phyloP scores from a whole-genome alignment of 1,284 basidiomycete species.

The Coniophora puteana region DNA sequence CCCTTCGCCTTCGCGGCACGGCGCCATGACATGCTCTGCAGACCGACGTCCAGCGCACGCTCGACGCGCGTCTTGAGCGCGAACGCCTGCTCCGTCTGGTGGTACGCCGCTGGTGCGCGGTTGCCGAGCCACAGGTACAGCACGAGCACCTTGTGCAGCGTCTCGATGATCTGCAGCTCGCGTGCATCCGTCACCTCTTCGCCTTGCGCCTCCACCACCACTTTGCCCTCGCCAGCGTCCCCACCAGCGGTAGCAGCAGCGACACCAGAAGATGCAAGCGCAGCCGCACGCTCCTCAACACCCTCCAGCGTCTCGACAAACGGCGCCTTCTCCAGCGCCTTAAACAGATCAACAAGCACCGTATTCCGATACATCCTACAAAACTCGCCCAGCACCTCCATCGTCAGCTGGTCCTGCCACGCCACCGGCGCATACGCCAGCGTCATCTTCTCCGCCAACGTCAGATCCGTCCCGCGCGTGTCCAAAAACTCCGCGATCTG shows the following conservation, averaged over 20 bases:
- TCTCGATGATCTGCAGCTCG: constrained; percentile 60
- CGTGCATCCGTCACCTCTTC: constrained; percentile 14
- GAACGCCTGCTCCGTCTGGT: constrained; percentile 49
- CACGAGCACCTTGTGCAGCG: constrained; percentile 78
- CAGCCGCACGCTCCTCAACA: constrained; percentile 35
- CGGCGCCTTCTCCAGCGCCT: constrained; percentile 28
- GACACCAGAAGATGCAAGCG: constrained; percentile 10
- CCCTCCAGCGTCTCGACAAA: constrained; percentile 41
- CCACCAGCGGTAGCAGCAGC: constrained; percentile 18
- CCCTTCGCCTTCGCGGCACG: too few species aligned
- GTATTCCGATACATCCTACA: constrained; percentile 29
- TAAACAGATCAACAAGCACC: constrained; percentile 34
- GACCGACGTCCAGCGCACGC: constrained; percentile 61
- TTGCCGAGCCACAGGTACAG: constrained; percentile 87
- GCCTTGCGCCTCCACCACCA: constrained; percentile 15
- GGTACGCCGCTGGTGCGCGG: constrained; percentile 75
- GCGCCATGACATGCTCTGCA: constrained; percentile 40
- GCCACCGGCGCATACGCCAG: constrained; percentile 46
- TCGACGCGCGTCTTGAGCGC: constrained; percentile 68
- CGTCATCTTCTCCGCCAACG: constrained; percentile 45
- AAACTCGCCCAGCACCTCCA: constrained; percentile 34
- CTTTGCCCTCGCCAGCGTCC: constrained; percentile 18
- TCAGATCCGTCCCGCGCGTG: constrained; percentile 34
- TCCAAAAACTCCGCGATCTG: constrained; percentile 45
- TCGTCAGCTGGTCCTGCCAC: constrained; percentile 34